Conservation (phyloP, 148 eudicot genomes). For the Vaccinium corymbosum region DNA sequence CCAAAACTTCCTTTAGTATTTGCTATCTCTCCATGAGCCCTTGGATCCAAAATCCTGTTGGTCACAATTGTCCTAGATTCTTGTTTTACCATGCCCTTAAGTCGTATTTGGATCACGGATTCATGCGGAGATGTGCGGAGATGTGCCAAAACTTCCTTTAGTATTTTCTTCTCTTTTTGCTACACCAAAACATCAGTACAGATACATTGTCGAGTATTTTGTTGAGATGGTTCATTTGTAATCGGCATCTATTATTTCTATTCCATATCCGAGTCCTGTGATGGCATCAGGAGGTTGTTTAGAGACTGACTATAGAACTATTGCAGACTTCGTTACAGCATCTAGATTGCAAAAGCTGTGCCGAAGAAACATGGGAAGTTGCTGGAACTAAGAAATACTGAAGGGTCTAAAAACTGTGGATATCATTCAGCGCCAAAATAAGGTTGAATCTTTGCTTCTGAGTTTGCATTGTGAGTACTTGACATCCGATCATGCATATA, state of each 20-base stretch:
- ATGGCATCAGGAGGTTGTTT: not conserved
- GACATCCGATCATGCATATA: not conserved
- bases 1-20: not conserved
- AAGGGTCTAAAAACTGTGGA: not conserved
- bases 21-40: not conserved
- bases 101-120: not conserved
- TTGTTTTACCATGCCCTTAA: not conserved
- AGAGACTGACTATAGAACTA: not conserved
- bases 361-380: slow-evolving; percentile 4
- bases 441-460: not conserved
- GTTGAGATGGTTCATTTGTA: not conserved
- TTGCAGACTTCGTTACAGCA: not conserved
- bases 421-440: not conserved
- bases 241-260: not conserved
- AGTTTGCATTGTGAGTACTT: not conserved
- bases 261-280: not conserved
- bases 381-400: not conserved
- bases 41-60: not conserved
- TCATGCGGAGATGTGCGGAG: not conserved
- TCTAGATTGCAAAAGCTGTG: slow-evolving; percentile 1
- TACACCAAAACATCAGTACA: not conserved
- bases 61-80: not conserved
- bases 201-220: not conserved
- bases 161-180: not conserved
- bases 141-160: no score